Evolutionary conservation across 345 rosid genomes (phyloP).

Genomic region (Acer negundo): DNA sequence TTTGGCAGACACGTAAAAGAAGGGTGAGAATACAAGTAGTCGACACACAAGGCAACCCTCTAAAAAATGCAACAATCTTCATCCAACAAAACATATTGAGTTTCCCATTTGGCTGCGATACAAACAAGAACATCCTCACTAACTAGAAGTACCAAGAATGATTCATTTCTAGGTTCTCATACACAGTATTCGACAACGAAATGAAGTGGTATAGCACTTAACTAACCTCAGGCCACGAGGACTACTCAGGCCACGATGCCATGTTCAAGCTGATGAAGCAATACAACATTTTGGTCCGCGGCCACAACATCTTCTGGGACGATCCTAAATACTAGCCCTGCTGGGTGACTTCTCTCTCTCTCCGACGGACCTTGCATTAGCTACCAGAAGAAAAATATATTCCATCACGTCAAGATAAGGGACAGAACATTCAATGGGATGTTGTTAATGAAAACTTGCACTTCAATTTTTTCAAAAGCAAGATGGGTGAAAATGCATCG

Average conservation of each 20-base stretch:
- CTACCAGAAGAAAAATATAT: conserved; percentile 36
- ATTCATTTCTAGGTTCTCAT: conserved; percentile 67
- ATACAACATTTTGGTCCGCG: conserved; percentile 50
- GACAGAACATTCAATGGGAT: too few relatives aligned
- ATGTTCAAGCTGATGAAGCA: conserved; percentile 50
- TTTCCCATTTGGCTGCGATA: conserved; percentile 69
- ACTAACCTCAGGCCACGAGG: conserved; percentile 37
- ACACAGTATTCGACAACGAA: conserved; percentile 63
- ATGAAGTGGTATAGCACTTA: conserved; percentile 86
- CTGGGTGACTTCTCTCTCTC: conserved; percentile 54
- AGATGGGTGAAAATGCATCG: too few relatives aligned
- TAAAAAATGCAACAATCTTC: conserved; percentile 51
- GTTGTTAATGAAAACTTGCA: too few relatives aligned
- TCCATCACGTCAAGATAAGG: too few relatives aligned
- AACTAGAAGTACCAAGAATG: conserved; percentile 58
- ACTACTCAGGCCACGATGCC: conserved; percentile 58
- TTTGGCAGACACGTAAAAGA: conserved; percentile 42
- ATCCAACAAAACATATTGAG: conserved; percentile 36
- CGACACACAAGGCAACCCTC: conserved; percentile 43
- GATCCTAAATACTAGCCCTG: conserved; percentile 47
- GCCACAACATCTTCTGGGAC: conserved; percentile 74
- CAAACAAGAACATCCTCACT: conserved; percentile 57
- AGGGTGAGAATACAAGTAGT: conserved; percentile 48
- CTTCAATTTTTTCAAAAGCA: too few relatives aligned
- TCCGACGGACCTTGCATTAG: conserved; percentile 26